Evolutionary conservation across 805 yeast species (phyloP), one percentile per base, ranked within the genome.

Genomic region (Ogataea pignaliae): DNA sequence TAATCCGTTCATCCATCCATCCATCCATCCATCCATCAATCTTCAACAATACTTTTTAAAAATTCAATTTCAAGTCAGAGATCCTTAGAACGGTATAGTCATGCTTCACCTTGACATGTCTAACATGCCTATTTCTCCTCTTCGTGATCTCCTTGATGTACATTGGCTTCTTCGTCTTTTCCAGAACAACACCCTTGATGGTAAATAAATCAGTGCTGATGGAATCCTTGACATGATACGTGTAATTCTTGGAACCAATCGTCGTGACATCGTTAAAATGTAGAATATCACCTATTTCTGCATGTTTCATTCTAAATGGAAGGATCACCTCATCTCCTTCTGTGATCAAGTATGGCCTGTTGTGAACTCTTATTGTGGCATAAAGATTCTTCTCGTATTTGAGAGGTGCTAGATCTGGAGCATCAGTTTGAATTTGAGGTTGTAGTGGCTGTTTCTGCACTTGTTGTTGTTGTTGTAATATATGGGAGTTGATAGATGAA

Each of bases 261-360:
- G 88, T 81, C 13, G 83, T 77, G 31, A 91, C 89, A 55, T 88
- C 83, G 49, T 78, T 79, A 60, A 93, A 75, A 39, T 73, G 68
- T 41, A 93, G 70, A n/a, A 72, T 71, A 63, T 90, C 97, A 15
- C 99, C 99, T 3, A 91, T 82, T 41, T 81, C 73, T 10, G 84
- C 93, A 42, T 79, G 77, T 55, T 81, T 83, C 71, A 93, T 60
- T 51, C 80, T 77, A 65, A 78, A 90, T 3, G 97, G 97, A 34
- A 93, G 65, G 18, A 81, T 75, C 41, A 93, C 76, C 52, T 73
- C 76, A 64, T 93, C 99, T 17, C 99, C 99, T 53, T 83, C 79
- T 21, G 98, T 89, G 14, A 93, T 93, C 48, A 93, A 70, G 59
- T 87, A 89, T 36, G 93, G 88, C 65, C 88, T 81, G 64, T 83